These are phyloP conservation scores for Cladobotryum protrusum DNA, from an alignment of 2,329 filamentous ascomycete genomes.

Conservation along the genomic window DNA sequence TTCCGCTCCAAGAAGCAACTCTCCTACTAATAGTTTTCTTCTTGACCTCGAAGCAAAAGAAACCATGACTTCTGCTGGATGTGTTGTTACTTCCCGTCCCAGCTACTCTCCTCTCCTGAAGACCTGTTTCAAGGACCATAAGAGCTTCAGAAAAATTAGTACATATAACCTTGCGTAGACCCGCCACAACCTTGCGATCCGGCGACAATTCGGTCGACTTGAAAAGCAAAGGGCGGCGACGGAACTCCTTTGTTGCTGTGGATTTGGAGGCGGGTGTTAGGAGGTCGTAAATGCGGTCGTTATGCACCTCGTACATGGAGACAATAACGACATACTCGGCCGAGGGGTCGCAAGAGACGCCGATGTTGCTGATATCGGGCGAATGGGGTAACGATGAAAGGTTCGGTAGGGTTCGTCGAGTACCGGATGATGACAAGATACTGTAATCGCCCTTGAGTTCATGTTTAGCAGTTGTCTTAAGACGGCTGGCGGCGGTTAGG, in stretches of 20 bases:
- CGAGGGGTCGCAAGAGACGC: constrained; percentile 51
- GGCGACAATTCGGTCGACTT: constrained; percentile 84
- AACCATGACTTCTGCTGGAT: constrained; percentile 88
- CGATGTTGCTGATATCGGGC: constrained; percentile 68
- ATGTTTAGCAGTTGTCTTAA: constrained; percentile 44
- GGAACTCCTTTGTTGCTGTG: constrained; percentile 59
- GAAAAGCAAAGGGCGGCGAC: constrained; percentile 79
- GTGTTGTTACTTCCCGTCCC: constrained; percentile 91
- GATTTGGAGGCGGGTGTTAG: constrained; percentile 59
- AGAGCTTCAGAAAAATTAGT: constrained; percentile 75
- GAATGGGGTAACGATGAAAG: constrained; percentile 50
- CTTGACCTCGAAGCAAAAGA: constrained; percentile 93
- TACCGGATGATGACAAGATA: constrained; percentile 35
- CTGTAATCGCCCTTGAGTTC: constrained; percentile 45
- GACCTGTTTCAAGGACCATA: constrained; percentile 80
- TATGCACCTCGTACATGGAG: constrained; percentile 99
- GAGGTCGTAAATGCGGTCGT: constrained; percentile 94
- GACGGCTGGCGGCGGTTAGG: constrained; percentile 39
- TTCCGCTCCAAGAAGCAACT: constrained; percentile 63
- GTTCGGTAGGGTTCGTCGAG: constrained; percentile 58
- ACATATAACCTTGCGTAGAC: constrained; percentile 85
- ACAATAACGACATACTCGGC: constrained; percentile 83
- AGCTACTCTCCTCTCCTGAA: constrained; percentile 79
- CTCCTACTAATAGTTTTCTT: constrained; percentile 52
- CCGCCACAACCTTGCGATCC: constrained; percentile 91